Base-by-base conservation (phyloP, 1,284 basidiomycete genomes). In the Malassezia sympodialis region DNA sequence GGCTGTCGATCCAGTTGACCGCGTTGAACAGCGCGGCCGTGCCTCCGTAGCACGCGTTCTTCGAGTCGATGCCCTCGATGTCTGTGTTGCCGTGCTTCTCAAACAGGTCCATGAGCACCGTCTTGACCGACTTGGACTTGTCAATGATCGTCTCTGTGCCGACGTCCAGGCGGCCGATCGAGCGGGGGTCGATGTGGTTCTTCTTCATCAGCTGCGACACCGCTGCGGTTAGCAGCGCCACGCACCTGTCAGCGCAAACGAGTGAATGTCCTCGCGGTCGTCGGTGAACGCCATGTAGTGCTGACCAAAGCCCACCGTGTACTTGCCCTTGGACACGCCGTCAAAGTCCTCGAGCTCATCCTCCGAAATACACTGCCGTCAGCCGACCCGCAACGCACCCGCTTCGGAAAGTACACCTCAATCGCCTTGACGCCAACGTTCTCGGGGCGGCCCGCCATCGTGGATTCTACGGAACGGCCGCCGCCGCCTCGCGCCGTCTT, bases 131-230 rank as follows among this genome's bases (percentile, higher is more conserved):
- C 79, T 99, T 99, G 60, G 90, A 93, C 80, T 98, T 98, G 83
- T 99, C 93, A 69, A 99, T 96, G 78, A 98, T 88, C 50, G 94
- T 96, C 78, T 98, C 94, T 28, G 94, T 98, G 57, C 93, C 93
- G 65, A 98, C 90, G 66, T 98, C 93, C 58, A 98, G 83, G 66
- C 93, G 90, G 58, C 93, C 93, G 75, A 99, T 93, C 54, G 87
- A 89, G 72, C 83, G 85, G 60, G 93, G 91, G 80, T 96, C 90
- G 71, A 99, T 83, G 79, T 90, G 85, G 82, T 87, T 94, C 78
- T 94, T 96, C 73, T 88, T 82, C 63, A 98, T 81, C 37, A 98
- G 84, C 62, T 85, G 85, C 58, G 83, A 82, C 63, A 74, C 75
- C 52, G 74, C 72, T 76, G 68, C 15, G 32, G 32, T n/a, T 32